phyloP scores from a whole-genome alignment of 2,329 filamentous ascomycete genomes.

The Periglandula ipomoeae region DNA sequence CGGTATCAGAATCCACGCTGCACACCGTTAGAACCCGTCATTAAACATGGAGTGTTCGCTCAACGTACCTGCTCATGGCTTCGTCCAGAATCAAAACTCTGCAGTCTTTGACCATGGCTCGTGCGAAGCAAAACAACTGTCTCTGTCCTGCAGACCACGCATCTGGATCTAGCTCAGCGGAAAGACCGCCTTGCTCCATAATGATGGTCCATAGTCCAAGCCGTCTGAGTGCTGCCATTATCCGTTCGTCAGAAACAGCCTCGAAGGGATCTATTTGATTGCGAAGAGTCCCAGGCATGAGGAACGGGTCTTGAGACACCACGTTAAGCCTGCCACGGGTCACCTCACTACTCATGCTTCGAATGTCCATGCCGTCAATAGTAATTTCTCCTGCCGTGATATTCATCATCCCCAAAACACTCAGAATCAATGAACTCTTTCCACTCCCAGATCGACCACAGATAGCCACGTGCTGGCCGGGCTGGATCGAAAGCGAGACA shows the following conservation, averaged over 20 bases:
- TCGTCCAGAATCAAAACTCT: conserved; percentile 7
- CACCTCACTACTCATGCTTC: background rate
- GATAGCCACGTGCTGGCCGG: too few relatives aligned
- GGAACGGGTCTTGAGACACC: conserved; percentile 38
- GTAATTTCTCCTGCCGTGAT: background rate
- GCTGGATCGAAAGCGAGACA: too few relatives aligned
- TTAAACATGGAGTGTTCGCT: background rate
- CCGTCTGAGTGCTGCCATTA: conserved; percentile 6
- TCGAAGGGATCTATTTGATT: conserved; percentile 29
- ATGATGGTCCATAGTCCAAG: conserved; percentile 8
- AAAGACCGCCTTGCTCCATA: conserved; percentile 13
- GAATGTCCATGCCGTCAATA: background rate
- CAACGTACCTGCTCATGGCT: background rate
- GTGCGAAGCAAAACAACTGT: conserved; percentile 11
- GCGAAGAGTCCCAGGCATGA: conserved; percentile 29
- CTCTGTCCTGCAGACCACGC: conserved; percentile 10
- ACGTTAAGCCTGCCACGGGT: conserved; percentile 24
- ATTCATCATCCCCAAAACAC: background rate
- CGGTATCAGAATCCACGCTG: too few relatives aligned
- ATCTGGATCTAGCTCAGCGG: conserved; percentile 5
- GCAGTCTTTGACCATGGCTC: conserved; percentile 18
- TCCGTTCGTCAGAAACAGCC: conserved; percentile 4
- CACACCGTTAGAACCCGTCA: background rate
- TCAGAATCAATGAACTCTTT: background rate
- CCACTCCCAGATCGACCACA: too few relatives aligned